Evolutionary conservation across 2,329 filamentous ascomycete genomes (phyloP), one percentile per base, ranked within the genome.

Genomic region (Ophiostoma montium): DNA sequence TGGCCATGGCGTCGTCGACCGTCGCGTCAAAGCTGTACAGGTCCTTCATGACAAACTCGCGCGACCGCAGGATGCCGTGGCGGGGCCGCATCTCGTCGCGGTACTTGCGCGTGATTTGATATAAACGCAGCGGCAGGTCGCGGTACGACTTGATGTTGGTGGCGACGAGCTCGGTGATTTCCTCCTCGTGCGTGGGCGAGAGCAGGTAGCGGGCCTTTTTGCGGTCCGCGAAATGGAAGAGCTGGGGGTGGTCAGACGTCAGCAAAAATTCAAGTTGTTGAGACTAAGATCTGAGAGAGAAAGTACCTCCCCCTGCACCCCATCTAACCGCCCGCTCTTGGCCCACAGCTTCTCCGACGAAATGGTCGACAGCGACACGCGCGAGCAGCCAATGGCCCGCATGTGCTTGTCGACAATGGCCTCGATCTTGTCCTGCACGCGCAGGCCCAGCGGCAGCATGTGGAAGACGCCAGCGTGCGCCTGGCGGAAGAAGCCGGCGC

Each of bases 21-120:
- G 74, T 82, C 33, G 73, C 67, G 60, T 98, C 92, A 60, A 98
- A 98, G 0, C 89, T 95, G 63, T 98, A 98, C 1, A 98, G 74
- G 63, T 98, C 92, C 65, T 98, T 98, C 92, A 98, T 98, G 57
- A 87, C 67, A 59, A 98, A 98, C 60, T 98, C 92, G 53, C 88
- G 80, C 1, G 86, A 84, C 10, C 92, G 80, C 9, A 98, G 70
- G 2, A 98, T 71, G 12, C 92, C 92, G 57, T 94, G 86, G 31
- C 92, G 78, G 18, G 92, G 92, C 23, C 92, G 76, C 50, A 83
- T 76, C 65, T 98, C 92, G 66, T 98, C 92, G 45, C 92, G 80
- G 60, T 96, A 98, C 64, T 98, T 98, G 43, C 90, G 78, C 30
- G 86, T 82, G 45, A 92, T 92, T 62, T 98, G 92, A 60, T 96